These are phyloP conservation scores for Hsuehochloa calcarea DNA, from an alignment of 176 grass and related monocot species.

Conservation along the genomic window DNA sequence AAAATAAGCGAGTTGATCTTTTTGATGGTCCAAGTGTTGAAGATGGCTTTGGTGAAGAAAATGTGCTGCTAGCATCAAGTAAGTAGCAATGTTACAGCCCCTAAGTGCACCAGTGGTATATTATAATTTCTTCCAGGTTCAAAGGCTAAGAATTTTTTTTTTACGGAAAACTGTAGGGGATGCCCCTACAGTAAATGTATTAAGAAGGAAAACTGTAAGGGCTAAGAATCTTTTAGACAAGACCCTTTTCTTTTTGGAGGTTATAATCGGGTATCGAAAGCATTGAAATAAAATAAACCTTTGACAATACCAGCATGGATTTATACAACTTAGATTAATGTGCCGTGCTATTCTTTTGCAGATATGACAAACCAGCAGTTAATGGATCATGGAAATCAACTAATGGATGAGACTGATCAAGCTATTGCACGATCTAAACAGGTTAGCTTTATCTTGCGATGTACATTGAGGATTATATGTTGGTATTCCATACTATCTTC, in stretches of 20 bases:
- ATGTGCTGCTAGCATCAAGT: slow-evolving; percentile 78
- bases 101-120: background rate
- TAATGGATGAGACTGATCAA: slow-evolving; percentile 94
- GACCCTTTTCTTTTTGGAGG: background rate
- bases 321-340: slow-evolving; percentile 7
- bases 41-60: slow-evolving; percentile 87
- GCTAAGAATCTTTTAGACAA: background rate
- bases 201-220: no score
- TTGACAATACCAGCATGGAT: background rate
- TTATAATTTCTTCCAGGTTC: slow-evolving; percentile 3
- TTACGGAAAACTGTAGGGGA: no score
- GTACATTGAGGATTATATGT: background rate
- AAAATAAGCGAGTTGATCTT: slow-evolving; percentile 83
- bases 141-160: background rate
- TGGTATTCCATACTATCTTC: background rate
- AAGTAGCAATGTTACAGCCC: slow-evolving; percentile 31
- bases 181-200: no score
- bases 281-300: slow-evolving; percentile 19
- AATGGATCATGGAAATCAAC: slow-evolving; percentile 63
- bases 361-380: slow-evolving; percentile 97
- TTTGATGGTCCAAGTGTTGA: slow-evolving; percentile 75
- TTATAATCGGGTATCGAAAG: background rate
- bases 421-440: slow-evolving; percentile 83
- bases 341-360: slow-evolving; percentile 10
- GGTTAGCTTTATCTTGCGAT: slow-evolving; percentile 28